Evolutionary conservation across 495 filamentous ascomycete genomes (phyloP), one percentile per base, ranked within the genome.

Genomic region (Xylaria flabelliformis): DNA sequence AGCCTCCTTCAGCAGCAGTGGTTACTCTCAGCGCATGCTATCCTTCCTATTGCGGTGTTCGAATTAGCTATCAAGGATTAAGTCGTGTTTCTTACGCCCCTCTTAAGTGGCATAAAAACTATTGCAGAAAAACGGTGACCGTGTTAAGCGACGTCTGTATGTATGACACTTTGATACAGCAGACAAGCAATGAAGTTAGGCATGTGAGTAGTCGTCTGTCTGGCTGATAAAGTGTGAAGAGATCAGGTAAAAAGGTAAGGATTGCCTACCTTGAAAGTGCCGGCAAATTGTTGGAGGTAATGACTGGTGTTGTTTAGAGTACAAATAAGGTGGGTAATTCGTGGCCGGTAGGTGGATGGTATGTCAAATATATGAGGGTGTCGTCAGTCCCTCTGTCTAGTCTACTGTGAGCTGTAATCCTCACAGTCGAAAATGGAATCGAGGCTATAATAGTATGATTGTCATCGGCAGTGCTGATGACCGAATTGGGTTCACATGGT

Each of bases 391-490:
- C 42, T 39, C 41, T 56, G 10, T 55, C n/a, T 1, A 9, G 10
- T 55, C n/a, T 1, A 9, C 42, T 21, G 32, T 41, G 46, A 39
- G 64, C 9, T 5, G 32, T 53, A 36, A 42, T 67, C 8, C 29
- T 1, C 7, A 42, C 1, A 5, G 39, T 42, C 12, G 4, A 42
- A 4, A 64, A 44, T n/a, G 39, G 39, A 44, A 64, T 15, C 61
- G 36, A 44, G 5, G 21, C 34, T n/a, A 39, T 5, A 64, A 42
- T 21, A 19, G 13, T 42, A 44, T 64, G 39, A 44, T 26, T 64
- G 61, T 44, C 61, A 44, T 64, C 61, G 61, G 36, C 61, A 64
- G 61, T 36, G 39, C 29, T 24, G 61, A 44, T 64, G 61, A 64
- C 61, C 61, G 44, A 44, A 51, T 67, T 56, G 65, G 65, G 65